Conservation (phyloP, 179 eudicot genomes). For the Silene coronaria region DNA sequence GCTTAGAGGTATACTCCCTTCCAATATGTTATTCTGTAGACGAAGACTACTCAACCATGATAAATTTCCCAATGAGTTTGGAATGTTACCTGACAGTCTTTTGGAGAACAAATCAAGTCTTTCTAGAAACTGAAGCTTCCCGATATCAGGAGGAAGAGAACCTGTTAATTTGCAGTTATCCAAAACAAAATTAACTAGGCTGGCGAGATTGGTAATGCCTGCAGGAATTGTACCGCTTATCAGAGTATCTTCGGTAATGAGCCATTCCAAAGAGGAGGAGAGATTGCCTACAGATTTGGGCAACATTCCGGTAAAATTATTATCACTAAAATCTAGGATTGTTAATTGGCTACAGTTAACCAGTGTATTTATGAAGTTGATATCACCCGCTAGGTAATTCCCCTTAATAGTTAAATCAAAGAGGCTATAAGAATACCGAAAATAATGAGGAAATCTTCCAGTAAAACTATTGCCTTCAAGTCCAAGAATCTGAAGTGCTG, state of each 20-base stretch:
- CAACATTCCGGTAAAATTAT: slow-evolving; percentile 14
- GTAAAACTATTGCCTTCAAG: not conserved
- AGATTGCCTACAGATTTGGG: slow-evolving; percentile 15
- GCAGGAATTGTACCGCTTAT: slow-evolving; percentile 22
- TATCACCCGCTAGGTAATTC: slow-evolving; percentile 17
- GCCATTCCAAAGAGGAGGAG: not conserved
- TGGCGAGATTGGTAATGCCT: slow-evolving; percentile 17
- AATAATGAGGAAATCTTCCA: slow-evolving; percentile 12
- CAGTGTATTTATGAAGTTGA: slow-evolving; percentile 17
- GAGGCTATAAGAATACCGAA: not conserved
- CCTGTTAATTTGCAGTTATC: slow-evolving; percentile 12
- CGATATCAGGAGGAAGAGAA: slow-evolving; percentile 11
- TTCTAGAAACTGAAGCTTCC: slow-evolving; percentile 14
- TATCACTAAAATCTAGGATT: not conserved
- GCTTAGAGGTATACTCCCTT: slow-evolving; percentile 24
- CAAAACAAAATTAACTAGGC: not conserved
- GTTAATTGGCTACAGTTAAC: slow-evolving; percentile 12
- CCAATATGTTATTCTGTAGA: slow-evolving; percentile 4
- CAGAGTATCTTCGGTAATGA: not conserved
- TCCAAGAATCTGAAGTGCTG: not conserved
- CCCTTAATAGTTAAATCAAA: not conserved
- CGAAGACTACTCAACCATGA: slow-evolving; percentile 1
- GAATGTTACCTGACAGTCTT: slow-evolving; percentile 14
- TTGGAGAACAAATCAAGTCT: not conserved
- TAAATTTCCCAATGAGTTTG: slow-evolving; percentile 17